phyloP scores from a whole-genome alignment of 257 asterid species.

The Cordia subcordata region DNA sequence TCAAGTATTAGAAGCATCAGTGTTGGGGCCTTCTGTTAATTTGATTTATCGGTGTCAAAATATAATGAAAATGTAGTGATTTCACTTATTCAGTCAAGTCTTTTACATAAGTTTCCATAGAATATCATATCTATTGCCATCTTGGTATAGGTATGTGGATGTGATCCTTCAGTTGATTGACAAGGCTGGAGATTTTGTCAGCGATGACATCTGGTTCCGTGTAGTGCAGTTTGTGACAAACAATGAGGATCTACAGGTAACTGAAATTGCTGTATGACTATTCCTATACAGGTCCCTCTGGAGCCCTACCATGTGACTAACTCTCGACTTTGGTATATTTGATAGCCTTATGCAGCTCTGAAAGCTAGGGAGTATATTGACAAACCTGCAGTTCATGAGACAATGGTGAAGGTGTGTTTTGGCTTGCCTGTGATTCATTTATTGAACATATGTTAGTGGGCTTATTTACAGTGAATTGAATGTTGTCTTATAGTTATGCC shows the following conservation, averaged over 20 bases:
- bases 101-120: neutral
- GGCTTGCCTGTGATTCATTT: slow-evolving; percentile 2
- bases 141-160: slow-evolving; percentile 78
- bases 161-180: slow-evolving; percentile 97
- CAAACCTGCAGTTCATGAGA: slow-evolving; percentile 92
- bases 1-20: too few relatives aligned
- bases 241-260: slow-evolving; percentile 91
- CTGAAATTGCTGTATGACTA: slow-evolving; percentile 6
- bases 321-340: slow-evolving; percentile 7
- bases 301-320: neutral
- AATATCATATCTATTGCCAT: neutral
- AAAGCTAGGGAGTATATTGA: slow-evolving; percentile 91
- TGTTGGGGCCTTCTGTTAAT: too few relatives aligned
- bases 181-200: slow-evolving; percentile 97
- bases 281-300: neutral
- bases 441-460: neutral
- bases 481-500: slow-evolving; percentile 1
- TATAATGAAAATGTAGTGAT: too few relatives aligned
- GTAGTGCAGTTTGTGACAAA: slow-evolving; percentile 94
- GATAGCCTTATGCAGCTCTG: slow-evolving; percentile 85
- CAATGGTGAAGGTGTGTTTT: slow-evolving; percentile 84
- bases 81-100: too few relatives aligned
- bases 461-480: slow-evolving; percentile 5
- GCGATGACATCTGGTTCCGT: slow-evolving; percentile 98
- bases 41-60: too few relatives aligned